Evolutionary conservation across 1,284 basidiomycete species (phyloP).

Genomic region (Wallemia hederae): DNA sequence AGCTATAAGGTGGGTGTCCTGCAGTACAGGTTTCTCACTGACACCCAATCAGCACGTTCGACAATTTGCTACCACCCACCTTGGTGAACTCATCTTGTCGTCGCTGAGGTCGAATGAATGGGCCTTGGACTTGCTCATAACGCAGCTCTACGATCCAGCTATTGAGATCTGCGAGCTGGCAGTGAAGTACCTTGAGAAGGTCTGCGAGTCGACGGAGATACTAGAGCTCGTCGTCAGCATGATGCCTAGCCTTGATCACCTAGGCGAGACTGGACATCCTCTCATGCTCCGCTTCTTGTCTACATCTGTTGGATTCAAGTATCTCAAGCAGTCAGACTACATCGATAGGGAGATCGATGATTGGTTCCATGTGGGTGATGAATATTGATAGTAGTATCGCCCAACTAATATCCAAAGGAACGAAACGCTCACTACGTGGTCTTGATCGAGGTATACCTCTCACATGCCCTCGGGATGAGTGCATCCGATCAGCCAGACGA

Average conservation of each 20-base stretch:
- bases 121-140: constrained; percentile 64
- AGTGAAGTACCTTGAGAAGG: constrained; percentile 61
- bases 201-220: constrained; percentile 51
- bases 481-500: not conserved
- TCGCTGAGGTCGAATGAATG: constrained; percentile 34
- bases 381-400: not conserved
- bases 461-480: constrained; percentile 34
- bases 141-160: constrained; percentile 78
- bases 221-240: constrained; percentile 76
- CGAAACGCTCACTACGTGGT: constrained; percentile 63
- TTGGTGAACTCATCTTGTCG: constrained; percentile 32
- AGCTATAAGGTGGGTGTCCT: constrained; percentile 35
- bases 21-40: not conserved
- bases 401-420: constrained; percentile 23
- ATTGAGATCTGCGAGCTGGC: constrained; percentile 69
- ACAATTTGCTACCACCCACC: constrained; percentile 56
- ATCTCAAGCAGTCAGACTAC: constrained; percentile 67
- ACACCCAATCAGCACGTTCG: constrained; percentile 39
- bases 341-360: constrained; percentile 81
- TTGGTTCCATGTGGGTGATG: constrained; percentile 53
- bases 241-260: constrained; percentile 76
- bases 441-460: constrained; percentile 56
- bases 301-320: constrained; percentile 68
- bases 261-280: constrained; percentile 71
- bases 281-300: constrained; percentile 85